Base-by-base conservation (phyloP, 441 rosid species). In the Adansonia madagascariensis region DNA sequence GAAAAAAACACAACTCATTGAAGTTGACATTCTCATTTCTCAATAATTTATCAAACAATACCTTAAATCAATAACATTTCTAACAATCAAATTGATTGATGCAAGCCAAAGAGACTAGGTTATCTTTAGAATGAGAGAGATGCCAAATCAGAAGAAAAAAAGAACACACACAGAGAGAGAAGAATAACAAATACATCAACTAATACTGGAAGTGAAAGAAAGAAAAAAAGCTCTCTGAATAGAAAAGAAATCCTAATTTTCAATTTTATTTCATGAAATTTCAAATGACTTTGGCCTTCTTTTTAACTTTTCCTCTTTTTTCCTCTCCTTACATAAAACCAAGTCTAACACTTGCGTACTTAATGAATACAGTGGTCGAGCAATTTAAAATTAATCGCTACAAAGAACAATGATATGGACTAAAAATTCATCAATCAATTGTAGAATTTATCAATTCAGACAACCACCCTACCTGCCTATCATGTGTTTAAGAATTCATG, bases 401-500 rank as follows among this genome's bases (percentile, higher is more conserved):
- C 18, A 18, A 72, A 56, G 27, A 56, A 56, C 18, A 18, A 56
- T 15, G 65, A 18, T 72, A 18, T 2, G 2, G 2, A 41, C 20
- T 55, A 55, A 35, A 35, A 72, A 18, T 72, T 72, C 65, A 56
- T 73, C 15, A 1, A 57, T 57, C 65, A 41, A 27, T 56, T 11
- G 31, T 10, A 39, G 35, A n/a, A 27, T 52, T n/a, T 12, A n/a
- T 71, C 60, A 71, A 52, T 70, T 71, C 46, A 35, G 4, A 55
- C 18, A 72, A 39, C 64, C 8, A 71, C 18, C 52, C 50, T 39
- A 72, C 31, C 17, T 72, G 52, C 18, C 50, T 17, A 55, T 41
- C 63, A 72, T 55, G 75, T 18, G 63, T 55, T 53, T 72, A 55
- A 39, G 75, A 71, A 55, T 35, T n/a, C 24, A 44, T 39, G 50